These are phyloP conservation scores for Colletotrichum cordylinicola DNA, from an alignment of 2,329 filamentous ascomycete genomes.

Conservation along the genomic window DNA sequence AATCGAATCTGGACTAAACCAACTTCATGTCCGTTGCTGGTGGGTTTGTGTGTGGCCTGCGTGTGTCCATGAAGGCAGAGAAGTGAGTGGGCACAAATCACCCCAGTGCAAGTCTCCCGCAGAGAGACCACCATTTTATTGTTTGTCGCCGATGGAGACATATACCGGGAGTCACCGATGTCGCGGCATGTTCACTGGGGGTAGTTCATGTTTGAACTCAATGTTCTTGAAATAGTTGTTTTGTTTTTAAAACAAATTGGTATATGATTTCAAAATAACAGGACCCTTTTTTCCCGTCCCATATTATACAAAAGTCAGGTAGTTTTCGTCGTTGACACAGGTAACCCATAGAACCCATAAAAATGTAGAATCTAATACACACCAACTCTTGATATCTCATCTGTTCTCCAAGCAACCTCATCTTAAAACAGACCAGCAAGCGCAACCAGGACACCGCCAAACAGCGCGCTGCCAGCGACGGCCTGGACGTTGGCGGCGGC, in stretches of 20 bases:
- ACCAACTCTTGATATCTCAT: not conserved
- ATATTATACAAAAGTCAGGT: not conserved
- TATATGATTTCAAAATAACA: not conserved
- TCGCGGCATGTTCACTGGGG: not conserved
- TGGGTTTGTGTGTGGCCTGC: not conserved
- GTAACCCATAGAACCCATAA: not conserved
- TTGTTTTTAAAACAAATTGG: not conserved
- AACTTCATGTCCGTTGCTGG: not conserved
- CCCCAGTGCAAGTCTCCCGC: rapidly evolving
- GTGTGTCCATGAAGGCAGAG: not conserved
- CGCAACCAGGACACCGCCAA: slow-evolving; percentile 5
- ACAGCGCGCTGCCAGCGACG: not conserved
- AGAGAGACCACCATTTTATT: not conserved
- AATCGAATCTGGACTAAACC: not conserved
- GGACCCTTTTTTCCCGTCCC: not conserved
- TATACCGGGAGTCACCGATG: rapidly evolving
- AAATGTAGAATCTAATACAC: slow-evolving; percentile 5
- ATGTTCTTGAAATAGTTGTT: not conserved
- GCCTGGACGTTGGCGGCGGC: not conserved
- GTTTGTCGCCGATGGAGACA: not conserved
- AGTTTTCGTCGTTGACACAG: not conserved
- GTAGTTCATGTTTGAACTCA: not conserved
- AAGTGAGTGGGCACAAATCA: not conserved
- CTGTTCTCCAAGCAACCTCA: not conserved
- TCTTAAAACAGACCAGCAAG: slow-evolving; percentile 11